A percentile compares a stretch with the other conserved stretches of the same genome.
Evolutionary conservation across 805 yeast genomes (phyloP).

Genomic region (Zygotorulaspora sp.): DNA sequence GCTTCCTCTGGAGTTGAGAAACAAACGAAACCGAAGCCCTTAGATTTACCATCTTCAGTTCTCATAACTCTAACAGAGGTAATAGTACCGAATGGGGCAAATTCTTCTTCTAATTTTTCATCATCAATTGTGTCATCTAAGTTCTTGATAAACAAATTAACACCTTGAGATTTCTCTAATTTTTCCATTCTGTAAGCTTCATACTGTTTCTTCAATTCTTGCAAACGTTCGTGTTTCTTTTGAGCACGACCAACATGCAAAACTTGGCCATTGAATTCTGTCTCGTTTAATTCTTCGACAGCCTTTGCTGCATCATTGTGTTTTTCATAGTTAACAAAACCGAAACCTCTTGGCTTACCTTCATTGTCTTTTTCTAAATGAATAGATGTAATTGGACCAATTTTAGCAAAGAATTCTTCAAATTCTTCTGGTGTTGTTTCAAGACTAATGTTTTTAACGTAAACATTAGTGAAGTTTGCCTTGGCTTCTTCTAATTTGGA

Average conservation of each 20-base stretch:
- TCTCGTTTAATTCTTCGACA: constrained; percentile 85
- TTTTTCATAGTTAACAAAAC: constrained; percentile 84
- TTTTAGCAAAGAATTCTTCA: constrained; percentile 61
- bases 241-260: constrained; percentile 98
- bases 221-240: constrained; percentile 96
- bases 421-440: constrained; percentile 71
- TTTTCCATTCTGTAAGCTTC: constrained; percentile 90
- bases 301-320: constrained; percentile 90
- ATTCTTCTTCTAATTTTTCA: constrained; percentile 86
- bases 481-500: constrained; percentile 84
- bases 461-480: constrained; percentile 93
- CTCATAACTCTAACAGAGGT: constrained; percentile 96
- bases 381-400: constrained; percentile 80
- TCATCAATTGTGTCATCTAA: constrained; percentile 90
- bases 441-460: constrained; percentile 80
- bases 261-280: constrained; percentile 77
- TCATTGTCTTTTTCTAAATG: constrained; percentile 74
- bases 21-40: constrained; percentile 98
- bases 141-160: constrained; percentile 94
- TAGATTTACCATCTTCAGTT: constrained; percentile 90
- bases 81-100: constrained; percentile 88
- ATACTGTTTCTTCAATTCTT: constrained; percentile 91
- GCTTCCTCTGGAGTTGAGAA: constrained; percentile 98
- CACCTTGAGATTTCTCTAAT: constrained; percentile 92
- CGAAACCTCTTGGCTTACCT: constrained; percentile 92